Evolutionary conservation across 306 rosid species (phyloP).

Genomic region (Luffa aegyptiaca): DNA sequence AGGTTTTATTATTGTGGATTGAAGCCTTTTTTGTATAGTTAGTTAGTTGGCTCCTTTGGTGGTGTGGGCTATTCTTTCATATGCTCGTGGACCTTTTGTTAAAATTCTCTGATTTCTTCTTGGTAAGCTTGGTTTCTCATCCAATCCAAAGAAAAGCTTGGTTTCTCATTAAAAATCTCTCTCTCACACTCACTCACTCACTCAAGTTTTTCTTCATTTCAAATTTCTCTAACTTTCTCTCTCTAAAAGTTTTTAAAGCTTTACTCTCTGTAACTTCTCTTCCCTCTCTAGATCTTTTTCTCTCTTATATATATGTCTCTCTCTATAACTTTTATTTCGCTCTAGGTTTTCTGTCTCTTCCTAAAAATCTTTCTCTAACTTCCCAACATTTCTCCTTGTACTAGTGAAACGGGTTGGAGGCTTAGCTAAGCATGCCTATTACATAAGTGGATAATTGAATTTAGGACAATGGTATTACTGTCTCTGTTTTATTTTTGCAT

Average conservation of each 20-base stretch:
- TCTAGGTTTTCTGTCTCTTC: background rate
- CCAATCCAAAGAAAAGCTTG: too few species aligned
- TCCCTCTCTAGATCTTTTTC: background rate
- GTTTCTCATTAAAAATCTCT: too few species aligned
- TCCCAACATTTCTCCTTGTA: background rate
- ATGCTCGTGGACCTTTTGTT: too few species aligned
- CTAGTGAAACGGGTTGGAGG: background rate
- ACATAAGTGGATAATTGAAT: background rate
- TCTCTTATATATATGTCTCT: background rate
- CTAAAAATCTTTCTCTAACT: background rate
- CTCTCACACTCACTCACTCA: too few species aligned
- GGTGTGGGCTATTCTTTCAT: too few species aligned
- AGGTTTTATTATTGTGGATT: too few species aligned
- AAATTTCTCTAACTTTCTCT: background rate
- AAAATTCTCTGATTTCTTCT: too few species aligned
- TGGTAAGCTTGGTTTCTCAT: too few species aligned
- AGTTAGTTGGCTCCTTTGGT: too few species aligned
- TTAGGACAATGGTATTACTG: background rate
- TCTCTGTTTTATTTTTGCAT: background rate
- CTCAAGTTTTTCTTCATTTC: background rate
- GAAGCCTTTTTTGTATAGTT: too few species aligned
- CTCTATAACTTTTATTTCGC: background rate
- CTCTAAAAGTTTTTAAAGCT: too few species aligned
- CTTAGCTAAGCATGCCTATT: background rate
- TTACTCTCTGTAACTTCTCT: too few species aligned